Base-by-base conservation (phyloP, 306 rosid species). In the Fagus crenata region DNA sequence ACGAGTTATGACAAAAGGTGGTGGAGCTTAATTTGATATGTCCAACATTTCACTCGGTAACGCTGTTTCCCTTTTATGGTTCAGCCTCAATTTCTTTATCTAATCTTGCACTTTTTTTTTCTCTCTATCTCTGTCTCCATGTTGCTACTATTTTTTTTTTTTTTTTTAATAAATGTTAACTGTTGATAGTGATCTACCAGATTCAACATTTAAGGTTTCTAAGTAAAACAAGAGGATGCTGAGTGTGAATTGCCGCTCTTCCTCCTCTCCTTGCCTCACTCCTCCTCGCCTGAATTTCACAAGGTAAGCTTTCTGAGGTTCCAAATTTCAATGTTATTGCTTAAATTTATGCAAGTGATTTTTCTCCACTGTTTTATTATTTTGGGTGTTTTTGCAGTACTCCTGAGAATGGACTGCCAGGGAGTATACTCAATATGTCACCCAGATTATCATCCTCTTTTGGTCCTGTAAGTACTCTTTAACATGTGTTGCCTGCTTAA, bases 391-490 rank as follows among this genome's bases (percentile, higher is more conserved):
- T 12, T 67, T 74, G 71, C 69, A 67, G 79, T 15, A 64, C 18
- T 55, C 35, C 53, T 15, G 53, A 80, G 14, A 42, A 32, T 67
- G 80, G 76, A 28, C 42, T 49, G 32, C 75, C 53, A 3, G 36
- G 43, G 15, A 80, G 72, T 31, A 6, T 80, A 13, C 33, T 75
- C 3, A 53, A 43, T 54, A 81, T 61, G 77, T 75, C 84, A 14
- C 80, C 84, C 15, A 53, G 58, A 49, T 63, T 75, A 1, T 69
- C 74, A 28, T 69, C 76, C 72, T 69, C 58, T 55, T 80, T 69
- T 31, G 59, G 60, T 46, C 77, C 80, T 32, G 80, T 75, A 70
- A 70, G 76, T 28, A 43, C 6, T 17, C 8, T 43, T 42, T 73
- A 2, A 9, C 13, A 53, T 40, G 59, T 53, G 8, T 37, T n/a